Base-by-base conservation (phyloP, 768 basidiomycete species). In the Thelephora aurantiotincta region DNA sequence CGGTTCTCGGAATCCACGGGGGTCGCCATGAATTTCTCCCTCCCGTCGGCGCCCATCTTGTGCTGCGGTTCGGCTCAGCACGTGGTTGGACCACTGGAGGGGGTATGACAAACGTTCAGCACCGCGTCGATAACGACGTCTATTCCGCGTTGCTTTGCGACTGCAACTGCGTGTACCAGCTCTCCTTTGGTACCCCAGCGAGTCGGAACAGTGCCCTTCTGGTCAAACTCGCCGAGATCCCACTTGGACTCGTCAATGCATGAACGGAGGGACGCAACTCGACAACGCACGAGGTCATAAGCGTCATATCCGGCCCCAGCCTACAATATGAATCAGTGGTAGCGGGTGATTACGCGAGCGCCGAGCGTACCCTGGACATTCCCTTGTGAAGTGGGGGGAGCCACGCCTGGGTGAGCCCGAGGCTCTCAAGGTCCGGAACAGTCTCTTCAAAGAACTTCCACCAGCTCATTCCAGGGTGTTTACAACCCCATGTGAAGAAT, bases 151-250 rank as follows among this genome's bases (percentile, higher is more conserved):
- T 72, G 65, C 54, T 70, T 73, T 2, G 91, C 91, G n/a, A 65
- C 63, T 50, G 70, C 65, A 56, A 83, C 82, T 19, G 87, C 86
- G 11, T 66, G 56, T 1, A 90, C 57, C 22, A 92, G 73, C 50
- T 94, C 83, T 23, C 86, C 77, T 54, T 79, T 83, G 11, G 83
- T 81, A 19, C 92, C 92, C 90, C 91, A 97, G 50, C 89, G 73
- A 1, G 92, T 94, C 13, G 68, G 60, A 30, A 77, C 58, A 13
- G 73, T 63, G 13, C 81, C 83, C 57, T 81, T 87, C 60, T 86
- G 87, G 45, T 82, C 53, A 52, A 90, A 90, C 63, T 90, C 87
- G 33, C 87, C 87, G 14, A 91, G 63, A 59, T 91, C 87, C 87
- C 88, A 91, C 86, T 90, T 46, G 5, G 19, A 45, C 48, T 37